These are phyloP conservation scores for Tillandsia fasciculata DNA, from an alignment of 176 grass and related monocot genomes.

Conservation along the genomic window DNA sequence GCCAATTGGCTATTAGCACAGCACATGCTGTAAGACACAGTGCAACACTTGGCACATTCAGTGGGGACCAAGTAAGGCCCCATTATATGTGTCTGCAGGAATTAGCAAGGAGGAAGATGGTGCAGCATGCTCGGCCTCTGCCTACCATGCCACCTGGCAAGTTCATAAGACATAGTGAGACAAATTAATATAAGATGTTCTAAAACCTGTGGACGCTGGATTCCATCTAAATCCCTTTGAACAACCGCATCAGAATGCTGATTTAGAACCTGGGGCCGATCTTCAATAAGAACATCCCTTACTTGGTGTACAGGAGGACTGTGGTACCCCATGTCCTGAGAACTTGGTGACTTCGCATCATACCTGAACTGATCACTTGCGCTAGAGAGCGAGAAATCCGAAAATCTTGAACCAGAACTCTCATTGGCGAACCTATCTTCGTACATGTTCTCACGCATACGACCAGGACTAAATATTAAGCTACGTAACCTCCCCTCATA, in stretches of 20 bases:
- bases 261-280: constrained; percentile 19
- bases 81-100: too few relatives aligned
- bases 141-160: too few relatives aligned
- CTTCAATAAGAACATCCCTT: constrained; percentile 46
- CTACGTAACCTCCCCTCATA: constrained; percentile 60
- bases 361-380: constrained; percentile 52
- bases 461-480: constrained; percentile 60
- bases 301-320: constrained; percentile 48
- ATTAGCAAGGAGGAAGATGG: neutral
- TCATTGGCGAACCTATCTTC: constrained; percentile 90
- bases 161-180: constrained; percentile 26
- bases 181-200: constrained; percentile 5
- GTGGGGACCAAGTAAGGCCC: too few relatives aligned
- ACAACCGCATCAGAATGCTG: constrained; percentile 19
- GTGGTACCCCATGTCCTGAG: constrained; percentile 48
- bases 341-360: constrained; percentile 66
- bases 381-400: constrained; percentile 89
- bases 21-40: too few relatives aligned
- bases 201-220: constrained; percentile 40
- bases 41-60: too few relatives aligned
- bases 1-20: too few relatives aligned
- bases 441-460: constrained; percentile 36
- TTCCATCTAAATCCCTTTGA: constrained; percentile 27
- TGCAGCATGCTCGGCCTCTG: neutral
- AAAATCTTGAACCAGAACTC: constrained; percentile 72